Base-by-base conservation (phyloP, 2,329 filamentous ascomycete species). In the Blastomyces silverae region DNA sequence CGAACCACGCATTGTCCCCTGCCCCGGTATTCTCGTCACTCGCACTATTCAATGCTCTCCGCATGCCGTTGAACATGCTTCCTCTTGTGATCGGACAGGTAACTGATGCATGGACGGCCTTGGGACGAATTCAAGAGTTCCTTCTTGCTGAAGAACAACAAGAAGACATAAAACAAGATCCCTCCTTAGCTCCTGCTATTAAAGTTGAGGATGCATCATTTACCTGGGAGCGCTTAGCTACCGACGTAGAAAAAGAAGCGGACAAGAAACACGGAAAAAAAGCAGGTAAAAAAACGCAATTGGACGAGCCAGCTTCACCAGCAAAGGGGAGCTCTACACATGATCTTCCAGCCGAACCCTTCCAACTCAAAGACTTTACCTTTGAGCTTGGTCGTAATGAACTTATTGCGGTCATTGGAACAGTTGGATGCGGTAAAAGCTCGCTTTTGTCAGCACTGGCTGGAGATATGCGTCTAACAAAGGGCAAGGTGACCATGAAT, bases 21-120 rank as follows among this genome's bases (percentile, higher is more conserved):
- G 91, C 92, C 0, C 82, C 87, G 31, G 84, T 97, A 46, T 97
- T 99, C 79, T 97, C 93, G 0, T 97, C 93, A 0, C 82, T 97
- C 17, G 93, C 93, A 0, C 79, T 97, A 8, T 99, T 97, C 83
- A 97, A 97, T 75, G 87, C 89, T 5, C 83, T 99, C 55, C 87
- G 94, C 53, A 85, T 97, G 76, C 94, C 94, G 0, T 83, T 99
- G 62, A 97, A 96, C 73, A 78, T 97, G 71, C 81, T 97, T 1
- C 93, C 93, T 0, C 79, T 96, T 67, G 90, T 97, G 55, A 87
- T 97, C 69, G 90, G 92, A 42, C 92, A 96, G 74, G 86, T 92
- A 1, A 90, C 92, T 17, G 94, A 99, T 77, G 94, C 92, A 0
- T 92, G 89, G 82, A 89, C 89, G 0, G 96, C 92, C 0, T 73